Evolutionary conservation across 1,284 basidiomycete genomes (phyloP).

Genomic region (Coriolopsis trogii): DNA sequence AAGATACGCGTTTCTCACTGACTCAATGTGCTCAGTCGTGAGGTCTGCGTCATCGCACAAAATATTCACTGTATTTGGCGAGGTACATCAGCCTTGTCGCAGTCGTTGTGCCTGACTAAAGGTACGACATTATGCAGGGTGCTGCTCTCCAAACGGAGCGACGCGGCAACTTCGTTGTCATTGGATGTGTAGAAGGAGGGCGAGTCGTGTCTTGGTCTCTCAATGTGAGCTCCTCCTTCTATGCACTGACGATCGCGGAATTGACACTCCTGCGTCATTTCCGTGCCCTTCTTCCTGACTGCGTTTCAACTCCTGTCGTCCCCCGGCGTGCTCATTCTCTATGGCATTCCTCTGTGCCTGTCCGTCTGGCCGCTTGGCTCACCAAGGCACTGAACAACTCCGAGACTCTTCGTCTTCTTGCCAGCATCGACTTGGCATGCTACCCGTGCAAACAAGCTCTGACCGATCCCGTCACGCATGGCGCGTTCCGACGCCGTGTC

Average conservation of each 20-base stretch:
- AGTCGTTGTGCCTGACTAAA: constrained; percentile 23
- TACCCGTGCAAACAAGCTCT: constrained; percentile 70
- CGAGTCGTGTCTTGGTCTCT: constrained; percentile 83
- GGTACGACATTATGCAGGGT: constrained; percentile 41
- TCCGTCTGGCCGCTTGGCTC: too few species aligned
- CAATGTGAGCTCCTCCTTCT: constrained; percentile 50
- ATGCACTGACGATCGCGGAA: not conserved
- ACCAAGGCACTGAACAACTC: constrained; percentile 74
- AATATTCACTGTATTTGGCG: constrained; percentile 68
- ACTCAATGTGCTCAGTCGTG: constrained; percentile 52
- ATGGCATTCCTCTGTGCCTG: not conserved
- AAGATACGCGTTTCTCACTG: constrained; percentile 16
- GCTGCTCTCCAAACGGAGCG: constrained; percentile 80
- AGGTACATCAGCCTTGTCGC: constrained; percentile 46
- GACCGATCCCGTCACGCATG: constrained; percentile 62
- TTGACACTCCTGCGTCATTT: constrained; percentile 13
- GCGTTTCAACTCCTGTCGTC: not conserved
- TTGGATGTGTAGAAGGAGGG: constrained; percentile 70
- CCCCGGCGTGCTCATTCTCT: constrained; percentile 7
- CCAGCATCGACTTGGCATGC: constrained; percentile 80
- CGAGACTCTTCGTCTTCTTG: constrained; percentile 75
- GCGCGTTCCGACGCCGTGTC: constrained; percentile 66
- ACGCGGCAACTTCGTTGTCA: constrained; percentile 81
- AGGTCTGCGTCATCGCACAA: constrained; percentile 67
- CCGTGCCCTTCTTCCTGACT: not conserved